A percentile compares a stretch with the other conserved stretches of the same genome.
These are phyloP conservation scores for Macrophomina tecta DNA, from an alignment of 2,329 filamentous ascomycete species.

Conservation along the genomic window DNA sequence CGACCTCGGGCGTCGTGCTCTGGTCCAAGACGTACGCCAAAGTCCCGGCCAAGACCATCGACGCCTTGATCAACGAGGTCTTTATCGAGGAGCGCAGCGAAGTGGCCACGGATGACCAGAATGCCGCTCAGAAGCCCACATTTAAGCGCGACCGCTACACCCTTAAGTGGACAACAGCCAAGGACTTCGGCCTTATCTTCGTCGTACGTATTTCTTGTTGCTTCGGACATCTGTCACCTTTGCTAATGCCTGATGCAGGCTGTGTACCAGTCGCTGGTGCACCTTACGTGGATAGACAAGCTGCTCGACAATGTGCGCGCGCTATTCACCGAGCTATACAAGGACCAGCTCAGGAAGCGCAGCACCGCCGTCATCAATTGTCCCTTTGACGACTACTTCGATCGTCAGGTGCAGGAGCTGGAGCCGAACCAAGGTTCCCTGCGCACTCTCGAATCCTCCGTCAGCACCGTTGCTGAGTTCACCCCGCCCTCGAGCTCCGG, in stretches of 20 bases:
- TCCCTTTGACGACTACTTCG: constrained; percentile 89
- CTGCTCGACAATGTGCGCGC: constrained; percentile 93
- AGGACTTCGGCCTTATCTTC: constrained; percentile 94
- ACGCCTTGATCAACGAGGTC: constrained; percentile 93
- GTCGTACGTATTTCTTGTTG: constrained; percentile 66
- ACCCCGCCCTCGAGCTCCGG: constrained; percentile 59
- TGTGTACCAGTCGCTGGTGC: constrained; percentile 93
- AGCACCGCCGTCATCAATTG: constrained; percentile 81
- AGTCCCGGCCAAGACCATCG: constrained; percentile 82
- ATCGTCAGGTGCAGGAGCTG: constrained; percentile 86
- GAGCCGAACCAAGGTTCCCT: constrained; percentile 49
- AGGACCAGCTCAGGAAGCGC: constrained; percentile 81
- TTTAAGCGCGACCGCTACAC: constrained; percentile 95
- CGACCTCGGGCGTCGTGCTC: constrained; percentile 92
- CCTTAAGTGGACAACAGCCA: constrained; percentile 88
- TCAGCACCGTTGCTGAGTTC: constrained; percentile 51
- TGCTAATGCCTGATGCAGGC: constrained; percentile 62
- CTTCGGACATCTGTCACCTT: neutral
- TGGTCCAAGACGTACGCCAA: constrained; percentile 89
- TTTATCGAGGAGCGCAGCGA: constrained; percentile 90
- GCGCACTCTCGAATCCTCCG: constrained; percentile 29
- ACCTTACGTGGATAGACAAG: constrained; percentile 96
- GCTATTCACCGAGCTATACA: constrained; percentile 89
- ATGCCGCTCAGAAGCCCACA: constrained; percentile 69
- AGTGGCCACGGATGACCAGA: constrained; percentile 64